Conservation (phyloP, 257 asterid species). For the Primulina tabacum region DNA sequence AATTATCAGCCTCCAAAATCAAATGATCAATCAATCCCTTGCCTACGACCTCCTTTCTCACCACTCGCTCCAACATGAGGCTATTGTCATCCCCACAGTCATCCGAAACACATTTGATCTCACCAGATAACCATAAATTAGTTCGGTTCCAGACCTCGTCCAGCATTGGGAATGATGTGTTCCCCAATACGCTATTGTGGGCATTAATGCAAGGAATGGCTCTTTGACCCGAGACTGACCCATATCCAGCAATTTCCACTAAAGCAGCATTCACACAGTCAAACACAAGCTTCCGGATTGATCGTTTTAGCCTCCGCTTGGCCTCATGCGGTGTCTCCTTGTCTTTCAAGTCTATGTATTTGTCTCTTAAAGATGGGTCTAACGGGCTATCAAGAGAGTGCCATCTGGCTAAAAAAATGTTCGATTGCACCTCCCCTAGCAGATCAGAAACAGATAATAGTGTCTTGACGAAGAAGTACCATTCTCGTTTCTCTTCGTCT, state of each 20-base stretch:
- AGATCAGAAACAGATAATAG: conserved; percentile 63
- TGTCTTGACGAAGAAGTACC: conserved; percentile 58
- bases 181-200: conserved; percentile 24
- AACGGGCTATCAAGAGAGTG: conserved; percentile 80
- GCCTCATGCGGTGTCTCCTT: conserved; percentile 65
- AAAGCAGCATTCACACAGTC: conserved; percentile 70
- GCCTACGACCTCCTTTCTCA: conserved; percentile 54
- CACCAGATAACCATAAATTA: conserved; percentile 58
- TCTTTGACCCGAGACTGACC: conserved; percentile 38
- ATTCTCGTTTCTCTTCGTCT: conserved; percentile 63
- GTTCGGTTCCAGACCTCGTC: conserved; percentile 70
- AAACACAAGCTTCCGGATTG: conserved; percentile 74
- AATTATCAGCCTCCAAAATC: conserved; percentile 46
- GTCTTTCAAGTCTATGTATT: conserved; percentile 45
- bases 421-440: conserved; percentile 45
- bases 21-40: conserved; percentile 50
- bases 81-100: conserved; percentile 47
- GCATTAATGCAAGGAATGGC: conserved; percentile 32
- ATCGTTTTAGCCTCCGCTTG: conserved; percentile 64
- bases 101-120: conserved; percentile 28
- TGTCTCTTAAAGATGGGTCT: conserved; percentile 76
- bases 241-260: conserved; percentile 55
- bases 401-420: conserved; percentile 50
- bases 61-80: conserved; percentile 53
- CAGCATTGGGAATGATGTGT: conserved; percentile 30